phyloP scores from a whole-genome alignment of 495 filamentous ascomycete genomes.

The Aspergillus affinis region DNA sequence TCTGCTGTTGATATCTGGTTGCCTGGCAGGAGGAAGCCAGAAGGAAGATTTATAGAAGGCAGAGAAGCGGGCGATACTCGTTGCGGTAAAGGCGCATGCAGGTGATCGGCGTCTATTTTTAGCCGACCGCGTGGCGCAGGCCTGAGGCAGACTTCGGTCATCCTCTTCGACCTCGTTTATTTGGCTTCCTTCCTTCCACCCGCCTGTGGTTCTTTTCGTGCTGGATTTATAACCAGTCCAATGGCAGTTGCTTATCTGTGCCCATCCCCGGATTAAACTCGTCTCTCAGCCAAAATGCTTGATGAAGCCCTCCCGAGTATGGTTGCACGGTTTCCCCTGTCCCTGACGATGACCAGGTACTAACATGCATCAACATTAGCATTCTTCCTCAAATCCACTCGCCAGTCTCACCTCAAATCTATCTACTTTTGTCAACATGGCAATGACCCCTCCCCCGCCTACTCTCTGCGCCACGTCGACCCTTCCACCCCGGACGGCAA shows the following conservation, averaged over 20 bases:
- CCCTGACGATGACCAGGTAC: slow-evolving; percentile 17
- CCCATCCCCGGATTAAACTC: not conserved
- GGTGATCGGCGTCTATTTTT: slow-evolving; percentile 19
- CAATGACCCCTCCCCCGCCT: slow-evolving; percentile 74
- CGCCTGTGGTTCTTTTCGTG: not conserved
- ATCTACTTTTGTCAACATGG: slow-evolving; percentile 79
- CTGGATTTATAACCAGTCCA: not conserved
- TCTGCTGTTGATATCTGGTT: not conserved
- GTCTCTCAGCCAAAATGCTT: slow-evolving; percentile 57
- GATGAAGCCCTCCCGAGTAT: slow-evolving; percentile 91
- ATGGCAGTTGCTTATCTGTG: not conserved
- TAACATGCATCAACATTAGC: slow-evolving; percentile 42
- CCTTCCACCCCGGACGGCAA: slow-evolving; percentile 64
- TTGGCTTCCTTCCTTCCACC: slow-evolving; percentile 2
- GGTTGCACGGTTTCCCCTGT: slow-evolving; percentile 20
- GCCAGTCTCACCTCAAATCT: slow-evolving; percentile 53
- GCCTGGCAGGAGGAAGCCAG: not conserved
- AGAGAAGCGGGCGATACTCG: not conserved
- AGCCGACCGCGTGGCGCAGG: slow-evolving; percentile 24
- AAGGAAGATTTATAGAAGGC: not conserved
- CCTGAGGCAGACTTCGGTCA: not conserved
- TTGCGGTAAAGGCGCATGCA: not conserved
- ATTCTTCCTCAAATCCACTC: slow-evolving; percentile 59
- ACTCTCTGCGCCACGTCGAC: slow-evolving; percentile 73
- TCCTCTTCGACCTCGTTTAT: not conserved